Evolutionary conservation across 2,329 filamentous ascomycete genomes (phyloP), one percentile per base, ranked within the genome.

Genomic region (Aspergillus sojae): DNA sequence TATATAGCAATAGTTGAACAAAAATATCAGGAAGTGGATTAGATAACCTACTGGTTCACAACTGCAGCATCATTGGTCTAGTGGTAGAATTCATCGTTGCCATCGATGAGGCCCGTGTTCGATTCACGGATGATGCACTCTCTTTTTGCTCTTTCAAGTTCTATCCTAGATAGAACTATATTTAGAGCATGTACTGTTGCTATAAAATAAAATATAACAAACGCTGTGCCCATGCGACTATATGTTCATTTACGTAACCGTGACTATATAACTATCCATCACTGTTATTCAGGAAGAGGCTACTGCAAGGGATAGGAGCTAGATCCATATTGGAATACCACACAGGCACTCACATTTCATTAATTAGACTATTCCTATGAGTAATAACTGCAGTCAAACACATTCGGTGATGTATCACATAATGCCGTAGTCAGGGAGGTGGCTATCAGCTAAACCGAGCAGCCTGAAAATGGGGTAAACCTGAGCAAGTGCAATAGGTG

Each of bases 51-150:
- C 30, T 45, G 55, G 43, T 52, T 52, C 4, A 34, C n/a, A 12
- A 12, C 39, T 14, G 3, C 21, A 67, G 74, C 75, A 76, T 77
- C 72, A 74, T 77, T 77, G 75, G 74, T 77, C 75, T 77, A 77
- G 75, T 77, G 75, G 75, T 76, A 77, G 75, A 77, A 77, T 77
- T 77, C 75, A 71, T 77, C 75, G 75, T 77, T 77, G 75, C 75
- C 75, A 77, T 78, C 76, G 76, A 78, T 71, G 76, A 78, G 76
- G 76, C 76, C 76, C 76, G 76, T 76, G 76, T 78, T 78, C 76
- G 76, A 78, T 78, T 78, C 77, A 76, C 77, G 77, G 76, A 78
- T 76, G 75, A 77, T 78, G 76, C 76, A 78, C 19, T 62, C 11
- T 46, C 62, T 58, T 69, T 69, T 62, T 36, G 1, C 23, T 26